These are phyloP conservation scores for Acarospora socialis DNA, from an alignment of 2,329 filamentous ascomycete genomes.

Conservation along the genomic window DNA sequence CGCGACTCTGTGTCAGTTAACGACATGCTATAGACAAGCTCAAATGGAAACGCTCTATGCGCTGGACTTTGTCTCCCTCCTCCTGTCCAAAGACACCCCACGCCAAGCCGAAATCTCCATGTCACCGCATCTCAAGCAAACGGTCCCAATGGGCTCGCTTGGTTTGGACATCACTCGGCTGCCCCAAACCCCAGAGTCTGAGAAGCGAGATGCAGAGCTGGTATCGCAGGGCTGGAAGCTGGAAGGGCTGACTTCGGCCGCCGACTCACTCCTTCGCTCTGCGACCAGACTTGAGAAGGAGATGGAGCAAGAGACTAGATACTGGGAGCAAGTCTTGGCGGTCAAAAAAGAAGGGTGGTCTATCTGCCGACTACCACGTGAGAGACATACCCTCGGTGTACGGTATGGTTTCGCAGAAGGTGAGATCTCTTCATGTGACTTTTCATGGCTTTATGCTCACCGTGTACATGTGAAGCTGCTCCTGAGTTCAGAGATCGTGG, in stretches of 20 bases:
- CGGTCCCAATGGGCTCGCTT: slow-evolving; percentile 60
- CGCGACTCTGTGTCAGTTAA: neutral
- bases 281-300: slow-evolving; percentile 61
- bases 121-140: slow-evolving; percentile 53
- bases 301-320: slow-evolving; percentile 64
- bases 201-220: slow-evolving; percentile 37
- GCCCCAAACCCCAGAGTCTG: slow-evolving; percentile 42
- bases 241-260: slow-evolving; percentile 59
- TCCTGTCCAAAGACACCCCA: slow-evolving; percentile 69
- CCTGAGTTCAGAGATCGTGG: slow-evolving; percentile 52
- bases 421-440: slow-evolving; percentile 43
- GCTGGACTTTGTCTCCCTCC: slow-evolving; percentile 69
- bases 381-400: slow-evolving; percentile 64
- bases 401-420: slow-evolving; percentile 78
- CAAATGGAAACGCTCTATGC: slow-evolving; percentile 52
- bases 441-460: neutral
- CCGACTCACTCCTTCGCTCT: slow-evolving; percentile 58
- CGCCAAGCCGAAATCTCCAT: slow-evolving; percentile 55
- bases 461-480: slow-evolving; percentile 28
- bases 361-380: slow-evolving; percentile 60
- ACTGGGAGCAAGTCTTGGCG: slow-evolving; percentile 75
- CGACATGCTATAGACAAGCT: slow-evolving; percentile 23
- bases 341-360: slow-evolving; percentile 80
- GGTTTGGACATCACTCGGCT: slow-evolving; percentile 51
- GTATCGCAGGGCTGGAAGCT: slow-evolving; percentile 59